phyloP scores from a whole-genome alignment of 148 eudicot genomes.

The Vaccinium darrowii region DNA sequence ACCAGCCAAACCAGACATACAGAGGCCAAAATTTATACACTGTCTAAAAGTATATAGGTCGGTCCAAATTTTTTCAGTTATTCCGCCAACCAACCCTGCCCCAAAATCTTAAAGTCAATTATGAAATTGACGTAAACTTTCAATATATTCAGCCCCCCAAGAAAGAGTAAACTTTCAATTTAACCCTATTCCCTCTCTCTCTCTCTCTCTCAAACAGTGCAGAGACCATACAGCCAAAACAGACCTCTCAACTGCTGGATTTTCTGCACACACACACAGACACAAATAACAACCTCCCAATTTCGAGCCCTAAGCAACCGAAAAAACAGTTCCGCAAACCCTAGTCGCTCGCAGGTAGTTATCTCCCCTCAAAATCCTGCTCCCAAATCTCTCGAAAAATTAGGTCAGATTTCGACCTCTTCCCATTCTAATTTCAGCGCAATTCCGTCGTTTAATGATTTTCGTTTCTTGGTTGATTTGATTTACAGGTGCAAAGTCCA shows the following conservation, averaged over 20 bases:
- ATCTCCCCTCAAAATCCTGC: slow-evolving; percentile 24
- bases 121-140: background rate
- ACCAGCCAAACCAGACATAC: too few relatives aligned
- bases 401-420: slow-evolving; percentile 56
- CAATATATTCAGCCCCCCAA: slow-evolving; percentile 5
- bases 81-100: background rate
- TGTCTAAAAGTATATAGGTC: background rate
- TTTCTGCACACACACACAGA: background rate
- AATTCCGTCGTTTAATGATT: background rate
- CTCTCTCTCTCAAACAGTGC: background rate
- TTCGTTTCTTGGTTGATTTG: slow-evolving; percentile 7
- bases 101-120: background rate
- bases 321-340: slow-evolving; percentile 2
- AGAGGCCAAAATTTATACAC: too few relatives aligned
- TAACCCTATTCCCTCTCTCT: background rate
- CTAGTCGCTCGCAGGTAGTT: slow-evolving; percentile 34
- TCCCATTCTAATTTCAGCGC: slow-evolving; percentile 9
- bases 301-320: slow-evolving; percentile 21
- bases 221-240: slow-evolving; percentile 1
- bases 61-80: background rate
- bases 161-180: slow-evolving; percentile 16
- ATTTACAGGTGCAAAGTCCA: slow-evolving; percentile 30
- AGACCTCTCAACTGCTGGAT: slow-evolving; percentile 25
- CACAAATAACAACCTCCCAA: slow-evolving; percentile 2
- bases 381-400: slow-evolving; percentile 28